Base-by-base conservation (phyloP, 1,139 yeast genomes). In the Yamadazyma pseudoaaseri region DNA sequence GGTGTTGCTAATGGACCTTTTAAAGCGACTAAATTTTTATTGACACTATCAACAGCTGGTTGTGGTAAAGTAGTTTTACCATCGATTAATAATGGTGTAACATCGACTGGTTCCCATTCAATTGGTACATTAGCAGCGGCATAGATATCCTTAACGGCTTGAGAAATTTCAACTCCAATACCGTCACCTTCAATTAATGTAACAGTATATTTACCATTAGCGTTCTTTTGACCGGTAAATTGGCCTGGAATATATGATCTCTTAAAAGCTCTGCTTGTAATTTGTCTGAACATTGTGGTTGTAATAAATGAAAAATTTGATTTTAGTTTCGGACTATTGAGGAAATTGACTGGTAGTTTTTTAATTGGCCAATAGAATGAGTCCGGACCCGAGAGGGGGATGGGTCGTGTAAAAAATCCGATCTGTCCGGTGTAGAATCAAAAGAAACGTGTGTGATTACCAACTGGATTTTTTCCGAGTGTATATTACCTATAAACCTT, bases 1-100 rank as follows among this genome's bases (percentile, higher is more conserved):
- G 97, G 98, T 29, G 98, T 92, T 39, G 97, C 97, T 57, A 92
- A 73, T 22, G 97, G 97, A 47, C 98, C 98, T 73, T 92, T 92
- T 60, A 92, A 79, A 39, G 97, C 98, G 46, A 92, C 92, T 67
- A 83, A 76, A 74, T 90, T 86, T 69, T 77, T 83, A 75, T 86
- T 86, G 66, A 92, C 92, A 31, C 95, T 85, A 54, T 85, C 90
- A 47, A 92, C 87, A 39, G 97, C 97, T 28, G 80, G 82, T 54
- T 84, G 83, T 46, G 97, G 97, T 53, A 92, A 83, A 39, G 97
- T 84, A 51, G 97, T 90, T 69, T 84, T 84, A 54, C 97, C 97
- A 62, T 92, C 85, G 57, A 86, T 81, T 52, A 92, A 75, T 44
- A 86, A 74, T 35, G 98, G 98, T 36, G 96, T 86, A 34, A 92